These are phyloP conservation scores for Triglochin maritima DNA, from an alignment of 106 monocot species.

Conservation along the genomic window DNA sequence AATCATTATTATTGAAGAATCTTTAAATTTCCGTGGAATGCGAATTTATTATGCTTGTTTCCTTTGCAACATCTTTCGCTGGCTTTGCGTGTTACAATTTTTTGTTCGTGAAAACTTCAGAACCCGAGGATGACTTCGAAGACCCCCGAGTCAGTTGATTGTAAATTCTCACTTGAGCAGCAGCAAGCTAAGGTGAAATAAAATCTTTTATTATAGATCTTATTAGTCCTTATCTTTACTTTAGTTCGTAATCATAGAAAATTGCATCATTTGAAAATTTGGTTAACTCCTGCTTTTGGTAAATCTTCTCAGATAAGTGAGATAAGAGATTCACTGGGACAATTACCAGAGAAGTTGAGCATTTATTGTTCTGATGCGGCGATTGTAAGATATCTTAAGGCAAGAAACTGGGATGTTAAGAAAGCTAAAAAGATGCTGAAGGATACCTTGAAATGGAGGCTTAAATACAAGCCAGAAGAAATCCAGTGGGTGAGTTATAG, in stretches of 20 bases:
- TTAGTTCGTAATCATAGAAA: not conserved
- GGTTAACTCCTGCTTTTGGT: not conserved
- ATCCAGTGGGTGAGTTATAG: conserved; percentile 62
- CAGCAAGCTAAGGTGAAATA: conserved; percentile 5
- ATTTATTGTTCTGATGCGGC: conserved; percentile 74
- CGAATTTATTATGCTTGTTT: too few relatives aligned
- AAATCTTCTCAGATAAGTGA: conserved; percentile 42
- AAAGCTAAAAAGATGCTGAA: conserved; percentile 83
- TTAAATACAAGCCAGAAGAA: conserved; percentile 80
- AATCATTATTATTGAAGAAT: too few relatives aligned
- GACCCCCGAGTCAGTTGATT: too few relatives aligned
- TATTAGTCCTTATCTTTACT: not conserved
- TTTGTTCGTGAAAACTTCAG: not conserved
- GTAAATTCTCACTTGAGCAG: not conserved
- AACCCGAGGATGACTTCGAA: not conserved
- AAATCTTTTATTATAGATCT: not conserved
- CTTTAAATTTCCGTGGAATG: too few relatives aligned
- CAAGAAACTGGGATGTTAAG: conserved; percentile 89
- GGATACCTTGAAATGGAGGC: conserved; percentile 75
- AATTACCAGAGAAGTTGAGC: conserved; percentile 37
- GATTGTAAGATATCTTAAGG: conserved; percentile 60
- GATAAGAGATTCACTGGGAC: conserved; percentile 46
- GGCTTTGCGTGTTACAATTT: not conserved
- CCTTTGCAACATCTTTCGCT: not conserved
- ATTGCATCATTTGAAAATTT: not conserved